Base-by-base conservation (phyloP, 1,284 basidiomycete species). In the Omphalotus olearius region DNA sequence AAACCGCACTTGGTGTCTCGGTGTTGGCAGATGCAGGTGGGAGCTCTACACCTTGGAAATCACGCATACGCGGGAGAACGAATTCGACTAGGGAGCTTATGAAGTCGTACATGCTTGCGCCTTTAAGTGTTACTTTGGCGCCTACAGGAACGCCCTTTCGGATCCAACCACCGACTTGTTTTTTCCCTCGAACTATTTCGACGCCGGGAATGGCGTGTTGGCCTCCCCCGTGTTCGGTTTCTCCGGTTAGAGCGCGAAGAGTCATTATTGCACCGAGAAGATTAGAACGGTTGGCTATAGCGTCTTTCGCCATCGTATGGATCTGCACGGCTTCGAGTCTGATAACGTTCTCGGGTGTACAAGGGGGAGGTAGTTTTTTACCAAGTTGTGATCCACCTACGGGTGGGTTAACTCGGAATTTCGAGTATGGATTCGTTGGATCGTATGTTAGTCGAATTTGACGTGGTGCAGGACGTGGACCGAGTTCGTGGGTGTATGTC, bases 21-120 rank as follows among this genome's bases (percentile, higher is more conserved):
- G 79, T 69, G 55, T 76, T 76, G 46, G 79, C 68, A n/a, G 79
- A 76, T 30, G 81, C 68, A 38, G 89, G 76, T 52, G 90, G 84
- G 53, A 94, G 72, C 3, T 79, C 66, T 55, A 99, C 69, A 20
- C 96, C 97, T 6, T 78, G 76, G 73, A 94, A 99, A 60, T 97
- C 94, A 61, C 95, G 82, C 57, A 98, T 69, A 18, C 96, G 83
- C 2, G 96, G 97, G 18, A 98, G 75, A 47, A 99, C 96, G 66
- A 98, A 98, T 61, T 98, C 94, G 60, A 86, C 83, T 59, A 99
- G 81, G 6, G 83, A 84, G 56, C 87, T 85, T 54, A 99, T 73
- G 69, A 99, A 98, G 61, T 93, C 88, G 74, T 93, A 98, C 88
- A 98, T 98, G 57, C 86, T 82, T 46, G 89, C 85, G 7, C 93